These are phyloP conservation scores for Elasticomyces elasticus DNA, from an alignment of 495 filamentous ascomycete genomes.

Conservation along the genomic window DNA sequence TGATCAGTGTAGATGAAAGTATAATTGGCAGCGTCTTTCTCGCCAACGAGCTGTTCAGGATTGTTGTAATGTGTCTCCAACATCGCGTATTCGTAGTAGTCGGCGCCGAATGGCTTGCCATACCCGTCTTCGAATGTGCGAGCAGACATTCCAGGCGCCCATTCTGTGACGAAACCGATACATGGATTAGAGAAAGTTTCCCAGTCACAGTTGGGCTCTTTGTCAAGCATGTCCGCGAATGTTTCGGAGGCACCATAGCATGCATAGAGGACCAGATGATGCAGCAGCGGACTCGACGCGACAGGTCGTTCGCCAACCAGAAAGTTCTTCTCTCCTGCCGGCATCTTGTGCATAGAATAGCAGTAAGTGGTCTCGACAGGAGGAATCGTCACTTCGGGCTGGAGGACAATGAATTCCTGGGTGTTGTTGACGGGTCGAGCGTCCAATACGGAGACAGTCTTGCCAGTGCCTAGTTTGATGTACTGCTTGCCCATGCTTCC, in stretches of 20 bases:
- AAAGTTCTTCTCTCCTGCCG: neutral
- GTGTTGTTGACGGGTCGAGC: slow-evolving; percentile 2
- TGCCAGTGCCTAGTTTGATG: slow-evolving; percentile 10
- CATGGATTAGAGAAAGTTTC: slow-evolving; percentile 9
- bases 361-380: slow-evolving; percentile 9
- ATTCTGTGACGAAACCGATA: slow-evolving; percentile 9
- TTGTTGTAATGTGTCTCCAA: slow-evolving; percentile 12
- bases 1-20: slow-evolving; percentile 3
- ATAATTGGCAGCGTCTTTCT: slow-evolving; percentile 7
- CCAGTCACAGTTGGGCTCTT: slow-evolving; percentile 9
- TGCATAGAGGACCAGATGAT: slow-evolving; percentile 9
- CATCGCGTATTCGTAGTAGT: slow-evolving; percentile 5
- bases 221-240: slow-evolving; percentile 1
- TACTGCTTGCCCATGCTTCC: slow-evolving; percentile 6
- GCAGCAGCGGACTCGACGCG: slow-evolving; percentile 2
- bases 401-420: slow-evolving; percentile 1
- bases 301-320: slow-evolving; percentile 2
- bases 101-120: slow-evolving; percentile 9
- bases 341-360: slow-evolving; percentile 9
- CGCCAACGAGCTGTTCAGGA: neutral
- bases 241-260: neutral
- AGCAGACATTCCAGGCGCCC: slow-evolving; percentile 10
- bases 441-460: slow-evolving; percentile 2
- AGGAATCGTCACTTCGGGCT: slow-evolving; percentile 3
- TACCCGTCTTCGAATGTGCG: slow-evolving; percentile 10